Conservation (phyloP, 805 yeast genomes). For the Cephaloascus fragrans region DNA sequence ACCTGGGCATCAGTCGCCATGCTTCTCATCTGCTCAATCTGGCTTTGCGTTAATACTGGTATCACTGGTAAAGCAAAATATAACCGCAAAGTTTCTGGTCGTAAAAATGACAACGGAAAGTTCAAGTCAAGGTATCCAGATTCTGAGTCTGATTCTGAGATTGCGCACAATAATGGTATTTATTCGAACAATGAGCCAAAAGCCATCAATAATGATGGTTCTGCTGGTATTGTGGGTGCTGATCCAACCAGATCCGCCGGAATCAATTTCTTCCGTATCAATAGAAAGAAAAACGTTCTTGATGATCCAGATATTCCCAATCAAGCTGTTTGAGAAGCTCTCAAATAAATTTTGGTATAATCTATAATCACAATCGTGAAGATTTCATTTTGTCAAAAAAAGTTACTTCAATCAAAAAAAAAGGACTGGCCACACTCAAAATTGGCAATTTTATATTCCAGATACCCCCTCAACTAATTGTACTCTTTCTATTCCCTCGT, state of each 20-base stretch:
- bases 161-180: not conserved
- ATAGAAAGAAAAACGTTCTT: not conserved
- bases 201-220: too few species aligned
- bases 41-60: not conserved
- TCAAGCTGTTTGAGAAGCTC: too few species aligned
- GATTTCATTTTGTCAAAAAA: too few species aligned
- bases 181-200: not conserved
- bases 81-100: not conserved
- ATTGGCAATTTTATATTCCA: too few species aligned
- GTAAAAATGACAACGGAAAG: not conserved
- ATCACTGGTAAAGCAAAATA: too few species aligned
- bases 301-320: not conserved
- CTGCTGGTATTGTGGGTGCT: too few species aligned
- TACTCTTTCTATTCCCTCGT: too few species aligned
- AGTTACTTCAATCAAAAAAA: too few species aligned
- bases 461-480: too few species aligned
- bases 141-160: not conserved
- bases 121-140: not conserved
- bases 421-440: too few species aligned
- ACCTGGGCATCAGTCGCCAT: constrained; percentile 45
- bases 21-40: not conserved
- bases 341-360: too few species aligned
- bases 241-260: not conserved
- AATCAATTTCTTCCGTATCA: not conserved
- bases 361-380: too few species aligned